Conservation (phyloP, 345 rosid species). For the Aquilaria yunnanensis region DNA sequence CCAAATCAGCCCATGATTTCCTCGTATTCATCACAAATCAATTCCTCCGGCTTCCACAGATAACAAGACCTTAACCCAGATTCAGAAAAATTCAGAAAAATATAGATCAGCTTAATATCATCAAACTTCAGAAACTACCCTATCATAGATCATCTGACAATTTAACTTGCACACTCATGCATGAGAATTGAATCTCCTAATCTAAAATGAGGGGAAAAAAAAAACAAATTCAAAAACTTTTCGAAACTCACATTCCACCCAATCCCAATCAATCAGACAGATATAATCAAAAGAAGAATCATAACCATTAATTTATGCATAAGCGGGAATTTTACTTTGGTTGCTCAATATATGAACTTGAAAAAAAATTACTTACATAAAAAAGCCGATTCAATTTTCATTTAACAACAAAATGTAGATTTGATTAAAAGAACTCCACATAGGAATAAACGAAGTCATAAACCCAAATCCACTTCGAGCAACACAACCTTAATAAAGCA, state of each 20-base stretch:
- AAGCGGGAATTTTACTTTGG: background rate
- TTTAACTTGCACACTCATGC: too few relatives aligned
- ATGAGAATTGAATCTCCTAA: too few relatives aligned
- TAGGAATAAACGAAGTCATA: background rate
- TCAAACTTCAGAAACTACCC: slow-evolving; percentile 11
- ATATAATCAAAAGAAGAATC: too few relatives aligned
- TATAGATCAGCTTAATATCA: slow-evolving; percentile 7
- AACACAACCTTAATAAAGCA: background rate
- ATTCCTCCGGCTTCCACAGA: slow-evolving; percentile 13
- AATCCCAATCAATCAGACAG: too few relatives aligned
- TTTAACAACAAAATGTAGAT: background rate
- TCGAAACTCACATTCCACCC: too few relatives aligned
- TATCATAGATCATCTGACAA: background rate
- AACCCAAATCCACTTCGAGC: background rate
- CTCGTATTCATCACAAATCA: slow-evolving; percentile 47
- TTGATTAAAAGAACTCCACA: background rate
- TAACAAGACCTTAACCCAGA: slow-evolving; percentile 5
- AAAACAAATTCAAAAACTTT: too few relatives aligned
- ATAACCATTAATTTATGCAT: too few relatives aligned
- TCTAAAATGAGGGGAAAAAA: too few relatives aligned
- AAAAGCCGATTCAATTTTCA: background rate
- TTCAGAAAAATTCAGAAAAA: background rate
- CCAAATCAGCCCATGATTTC: slow-evolving; percentile 95
- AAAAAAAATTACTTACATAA: background rate
- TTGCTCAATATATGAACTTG: background rate